Evolutionary conservation across 768 basidiomycete genomes (phyloP).

Genomic region (Pulveroboletus sp.): DNA sequence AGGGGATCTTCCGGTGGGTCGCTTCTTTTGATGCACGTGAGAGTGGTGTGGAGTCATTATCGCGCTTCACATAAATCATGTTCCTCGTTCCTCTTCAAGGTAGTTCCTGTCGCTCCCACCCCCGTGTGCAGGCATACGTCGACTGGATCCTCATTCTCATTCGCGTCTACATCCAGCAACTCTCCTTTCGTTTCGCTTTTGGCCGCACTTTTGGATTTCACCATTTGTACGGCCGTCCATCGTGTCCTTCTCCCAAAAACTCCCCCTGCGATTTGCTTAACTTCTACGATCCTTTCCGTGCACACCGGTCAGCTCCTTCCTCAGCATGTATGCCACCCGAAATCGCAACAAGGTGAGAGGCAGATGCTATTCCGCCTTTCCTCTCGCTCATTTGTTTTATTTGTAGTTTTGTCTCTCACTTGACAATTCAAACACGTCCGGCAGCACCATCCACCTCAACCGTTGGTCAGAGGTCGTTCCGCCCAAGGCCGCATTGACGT

Average conservation of each 20-base stretch:
- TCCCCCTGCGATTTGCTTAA: neutral
- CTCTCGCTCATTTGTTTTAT: neutral
- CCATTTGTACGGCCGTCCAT: neutral
- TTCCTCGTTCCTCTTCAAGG: conserved; percentile 5
- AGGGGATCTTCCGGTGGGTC: conserved; percentile 21
- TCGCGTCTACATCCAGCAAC: neutral
- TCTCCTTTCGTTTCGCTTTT: neutral
- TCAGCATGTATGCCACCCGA: conserved; percentile 15
- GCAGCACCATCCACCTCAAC: conserved; percentile 13
- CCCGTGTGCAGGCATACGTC: conserved; percentile 25
- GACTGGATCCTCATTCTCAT: conserved; percentile 10
- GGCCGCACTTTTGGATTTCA: neutral
- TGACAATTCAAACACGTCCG: conserved; percentile 15
- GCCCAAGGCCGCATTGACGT: conserved; percentile 53
- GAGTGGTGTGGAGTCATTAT: conserved; percentile 11
- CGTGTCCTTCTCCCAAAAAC: neutral
- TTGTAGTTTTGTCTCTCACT: conserved; percentile 24
- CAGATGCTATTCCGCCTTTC: neutral
- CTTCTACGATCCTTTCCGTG: neutral
- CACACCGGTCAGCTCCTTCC: neutral
- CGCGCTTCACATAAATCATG: conserved; percentile 23
- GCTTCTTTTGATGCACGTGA: conserved; percentile 28
- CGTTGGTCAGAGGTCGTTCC: conserved; percentile 61
- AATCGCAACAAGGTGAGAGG: conserved; percentile 24
- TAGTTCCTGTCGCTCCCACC: conserved; percentile 10